A percentile compares a stretch with the other conserved stretches of the same genome.
Conservation (phyloP, 495 filamentous ascomycete species). For the Penicillium salamii region DNA sequence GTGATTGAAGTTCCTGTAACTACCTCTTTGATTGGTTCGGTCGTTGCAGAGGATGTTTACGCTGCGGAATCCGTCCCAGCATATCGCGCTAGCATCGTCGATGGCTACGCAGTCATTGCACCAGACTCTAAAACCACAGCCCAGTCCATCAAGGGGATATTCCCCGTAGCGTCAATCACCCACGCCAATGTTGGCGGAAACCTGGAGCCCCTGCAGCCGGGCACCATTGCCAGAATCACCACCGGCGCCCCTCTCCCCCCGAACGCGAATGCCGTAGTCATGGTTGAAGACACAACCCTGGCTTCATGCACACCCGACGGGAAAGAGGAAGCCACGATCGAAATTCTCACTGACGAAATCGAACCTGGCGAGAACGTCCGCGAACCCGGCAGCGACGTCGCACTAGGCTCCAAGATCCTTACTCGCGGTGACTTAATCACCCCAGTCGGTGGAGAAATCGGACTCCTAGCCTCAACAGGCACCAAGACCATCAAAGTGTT, state of each 20-base stretch:
- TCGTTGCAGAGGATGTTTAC: constrained; percentile 79
- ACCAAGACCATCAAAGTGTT: constrained; percentile 70
- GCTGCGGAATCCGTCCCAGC: constrained; percentile 84
- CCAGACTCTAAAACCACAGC: constrained; percentile 45
- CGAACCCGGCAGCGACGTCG: constrained; percentile 86
- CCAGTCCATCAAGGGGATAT: constrained; percentile 65
- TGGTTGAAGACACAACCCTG: constrained; percentile 92
- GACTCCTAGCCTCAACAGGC: constrained; percentile 83
- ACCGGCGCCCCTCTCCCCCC: constrained; percentile 89
- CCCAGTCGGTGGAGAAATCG: constrained; percentile 84
- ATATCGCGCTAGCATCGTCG: constrained; percentile 92
- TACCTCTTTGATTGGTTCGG: constrained; percentile 62
- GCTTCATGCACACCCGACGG: constrained; percentile 71
- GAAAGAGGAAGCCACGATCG: constrained; percentile 79
- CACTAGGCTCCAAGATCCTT: constrained; percentile 64
- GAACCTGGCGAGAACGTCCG: constrained; percentile 81
- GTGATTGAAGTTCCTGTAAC: constrained; percentile 57
- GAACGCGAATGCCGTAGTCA: constrained; percentile 87
- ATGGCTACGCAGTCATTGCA: constrained; percentile 81
- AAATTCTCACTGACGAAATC: constrained; percentile 76
- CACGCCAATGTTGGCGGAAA: constrained; percentile 71
- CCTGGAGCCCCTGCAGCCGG: constrained; percentile 57
- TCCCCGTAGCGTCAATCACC: constrained; percentile 82
- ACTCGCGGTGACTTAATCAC: constrained; percentile 74
- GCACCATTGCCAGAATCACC: constrained; percentile 84